Percentiles rank a stretch among this genome's conserved stretches.
Evolutionary conservation across 139 green algal genomes (phyloP).

Genomic region (Tetradesmus obliquus): DNA sequence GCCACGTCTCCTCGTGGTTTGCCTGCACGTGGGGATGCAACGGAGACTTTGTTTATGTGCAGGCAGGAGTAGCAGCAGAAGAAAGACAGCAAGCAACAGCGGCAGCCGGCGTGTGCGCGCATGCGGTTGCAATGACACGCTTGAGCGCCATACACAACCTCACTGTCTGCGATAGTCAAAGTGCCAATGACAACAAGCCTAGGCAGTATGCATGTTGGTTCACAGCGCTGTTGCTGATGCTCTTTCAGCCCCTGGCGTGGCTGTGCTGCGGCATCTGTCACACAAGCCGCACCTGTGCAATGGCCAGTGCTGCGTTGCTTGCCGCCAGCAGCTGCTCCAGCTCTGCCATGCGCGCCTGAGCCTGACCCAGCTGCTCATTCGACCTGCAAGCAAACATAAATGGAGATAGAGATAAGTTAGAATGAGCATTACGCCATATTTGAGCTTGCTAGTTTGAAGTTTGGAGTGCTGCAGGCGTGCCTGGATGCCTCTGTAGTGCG

Average conservation of each 20-base stretch:
- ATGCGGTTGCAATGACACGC: too few relatives aligned
- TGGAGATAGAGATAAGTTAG: neutral
- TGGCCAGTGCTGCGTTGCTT: conserved; percentile 8
- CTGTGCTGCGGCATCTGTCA: neutral
- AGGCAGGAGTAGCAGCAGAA: too few relatives aligned
- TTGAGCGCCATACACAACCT: too few relatives aligned
- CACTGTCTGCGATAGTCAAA: too few relatives aligned
- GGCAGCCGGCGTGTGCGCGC: too few relatives aligned
- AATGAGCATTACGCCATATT: neutral
- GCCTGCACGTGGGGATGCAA: neutral
- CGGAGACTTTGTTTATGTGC: too few relatives aligned
- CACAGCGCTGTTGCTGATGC: neutral
- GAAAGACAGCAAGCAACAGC: too few relatives aligned
- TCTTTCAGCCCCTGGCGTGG: neutral
- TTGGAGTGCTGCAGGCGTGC: neutral
- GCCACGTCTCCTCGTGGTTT: too few relatives aligned
- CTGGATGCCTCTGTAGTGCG: too few relatives aligned
- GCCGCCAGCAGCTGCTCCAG: conserved; percentile 36
- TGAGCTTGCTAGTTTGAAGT: neutral
- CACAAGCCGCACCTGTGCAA: neutral
- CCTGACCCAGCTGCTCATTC: conserved; percentile 8
- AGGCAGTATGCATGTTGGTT: neutral
- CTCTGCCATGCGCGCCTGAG: neutral
- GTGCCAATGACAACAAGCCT: too few relatives aligned
- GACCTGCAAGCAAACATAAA: neutral